Conservation (phyloP, 2,329 filamentous ascomycete genomes). For the Monosporascus sp. region DNA sequence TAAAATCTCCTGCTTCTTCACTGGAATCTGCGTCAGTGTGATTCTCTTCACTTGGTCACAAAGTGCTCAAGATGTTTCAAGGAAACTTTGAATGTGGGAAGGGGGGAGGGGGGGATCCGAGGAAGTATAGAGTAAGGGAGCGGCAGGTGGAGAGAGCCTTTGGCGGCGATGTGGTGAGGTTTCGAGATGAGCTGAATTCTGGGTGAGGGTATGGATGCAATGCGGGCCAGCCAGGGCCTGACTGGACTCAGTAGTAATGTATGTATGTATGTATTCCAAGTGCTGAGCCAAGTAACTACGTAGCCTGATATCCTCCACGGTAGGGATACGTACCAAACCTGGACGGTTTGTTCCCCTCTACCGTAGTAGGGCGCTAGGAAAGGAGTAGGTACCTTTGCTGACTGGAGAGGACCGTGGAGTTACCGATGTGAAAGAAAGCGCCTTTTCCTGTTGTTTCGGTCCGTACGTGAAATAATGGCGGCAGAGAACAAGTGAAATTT, state of each 20-base stretch:
- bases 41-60: constrained; percentile 4
- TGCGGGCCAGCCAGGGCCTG: background rate
- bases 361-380: too few relatives aligned
- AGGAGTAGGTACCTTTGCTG: constrained; percentile 2
- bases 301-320: too few relatives aligned
- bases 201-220: background rate
- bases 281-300: too few relatives aligned
- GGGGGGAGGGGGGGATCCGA: background rate
- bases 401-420: background rate
- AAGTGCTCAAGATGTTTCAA: background rate
- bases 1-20: background rate
- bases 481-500: too few relatives aligned
- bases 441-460: background rate
- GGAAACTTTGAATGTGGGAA: constrained; percentile 1
- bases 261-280: too few relatives aligned
- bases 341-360: too few relatives aligned
- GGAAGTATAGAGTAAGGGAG: background rate
- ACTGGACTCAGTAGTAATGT: background rate
- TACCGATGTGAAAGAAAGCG: background rate
- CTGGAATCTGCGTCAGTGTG: background rate
- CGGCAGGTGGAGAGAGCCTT: constrained; percentile 5
- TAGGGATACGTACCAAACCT: too few relatives aligned
- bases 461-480: too few relatives aligned
- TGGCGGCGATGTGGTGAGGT: constrained; percentile 9
- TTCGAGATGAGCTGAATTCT: constrained; percentile 4